These are phyloP conservation scores for Termitomyces sp. DNA, from an alignment of 768 basidiomycete genomes.

Conservation along the genomic window DNA sequence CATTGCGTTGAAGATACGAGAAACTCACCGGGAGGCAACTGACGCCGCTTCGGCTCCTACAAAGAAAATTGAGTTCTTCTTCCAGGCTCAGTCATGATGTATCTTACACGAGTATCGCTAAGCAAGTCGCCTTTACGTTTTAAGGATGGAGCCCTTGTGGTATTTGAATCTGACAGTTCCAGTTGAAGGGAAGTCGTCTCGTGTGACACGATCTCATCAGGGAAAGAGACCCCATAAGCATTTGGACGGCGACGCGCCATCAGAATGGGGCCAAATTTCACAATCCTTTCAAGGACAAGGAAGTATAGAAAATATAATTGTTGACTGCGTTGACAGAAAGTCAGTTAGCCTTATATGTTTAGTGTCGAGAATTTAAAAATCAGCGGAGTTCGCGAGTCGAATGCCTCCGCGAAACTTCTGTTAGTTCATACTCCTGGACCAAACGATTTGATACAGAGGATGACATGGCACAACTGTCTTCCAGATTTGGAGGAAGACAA, in stretches of 20 bases:
- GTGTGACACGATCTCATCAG: conserved; percentile 24
- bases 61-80: background rate
- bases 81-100: background rate
- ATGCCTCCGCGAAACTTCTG: too few relatives aligned
- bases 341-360: background rate
- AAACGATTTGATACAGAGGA: too few relatives aligned
- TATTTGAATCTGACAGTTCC: background rate
- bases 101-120: conserved; percentile 16
- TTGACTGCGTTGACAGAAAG: background rate
- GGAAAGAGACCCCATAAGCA: conserved; percentile 53
- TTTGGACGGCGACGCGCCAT: conserved; percentile 41
- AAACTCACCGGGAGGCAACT: conserved; percentile 15
- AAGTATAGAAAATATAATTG: background rate
- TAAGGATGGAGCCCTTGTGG: background rate
- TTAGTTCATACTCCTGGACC: too few relatives aligned
- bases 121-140: conserved; percentile 17
- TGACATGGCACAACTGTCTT: too few relatives aligned
- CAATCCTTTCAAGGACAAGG: background rate
- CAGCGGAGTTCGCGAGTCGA: too few relatives aligned
- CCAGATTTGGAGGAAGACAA: too few relatives aligned
- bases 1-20: background rate
- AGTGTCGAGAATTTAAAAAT: too few relatives aligned
- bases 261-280: background rate
- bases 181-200: conserved; percentile 3
- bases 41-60: conserved; percentile 22